Evolutionary conservation across 306 rosid genomes (phyloP).

Genomic region (Rubus idaeus): DNA sequence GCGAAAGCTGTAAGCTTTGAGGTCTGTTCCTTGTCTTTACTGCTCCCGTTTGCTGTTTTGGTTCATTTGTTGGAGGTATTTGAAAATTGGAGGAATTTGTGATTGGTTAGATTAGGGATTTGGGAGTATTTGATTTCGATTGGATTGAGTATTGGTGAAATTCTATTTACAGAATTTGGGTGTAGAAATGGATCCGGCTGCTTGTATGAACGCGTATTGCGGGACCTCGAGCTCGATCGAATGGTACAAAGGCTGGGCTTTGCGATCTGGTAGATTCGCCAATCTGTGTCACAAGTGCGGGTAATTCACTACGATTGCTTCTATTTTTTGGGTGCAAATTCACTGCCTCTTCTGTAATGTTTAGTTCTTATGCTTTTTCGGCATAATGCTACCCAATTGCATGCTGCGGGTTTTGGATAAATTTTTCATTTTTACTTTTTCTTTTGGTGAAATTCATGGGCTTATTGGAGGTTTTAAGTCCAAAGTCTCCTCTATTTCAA

Average conservation of each 20-base stretch:
- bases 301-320: constrained; percentile 35
- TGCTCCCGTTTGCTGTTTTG: constrained; percentile 13
- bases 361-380: constrained; percentile 23
- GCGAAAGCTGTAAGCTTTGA: background rate
- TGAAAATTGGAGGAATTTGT: background rate
- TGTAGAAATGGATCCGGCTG: constrained; percentile 58
- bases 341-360: background rate
- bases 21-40: constrained; percentile 22
- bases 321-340: background rate
- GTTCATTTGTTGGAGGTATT: background rate
- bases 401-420: constrained; percentile 16
- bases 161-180: constrained; percentile 21
- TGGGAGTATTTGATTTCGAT: constrained; percentile 2
- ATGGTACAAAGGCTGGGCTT: constrained; percentile 90
- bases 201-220: constrained; percentile 78
- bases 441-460: constrained; percentile 5
- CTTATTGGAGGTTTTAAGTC: background rate
- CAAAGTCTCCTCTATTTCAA: background rate
- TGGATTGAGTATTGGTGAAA: constrained; percentile 26
- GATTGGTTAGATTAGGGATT: constrained; percentile 47
- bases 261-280: constrained; percentile 93
- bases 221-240: constrained; percentile 56
- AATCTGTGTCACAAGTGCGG: constrained; percentile 93
- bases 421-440: constrained; percentile 19
- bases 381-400: constrained; percentile 19